Evolutionary conservation across 345 rosid genomes (phyloP), one percentile per base, ranked within the genome.

Genomic region (Melaleuca alternifolia): DNA sequence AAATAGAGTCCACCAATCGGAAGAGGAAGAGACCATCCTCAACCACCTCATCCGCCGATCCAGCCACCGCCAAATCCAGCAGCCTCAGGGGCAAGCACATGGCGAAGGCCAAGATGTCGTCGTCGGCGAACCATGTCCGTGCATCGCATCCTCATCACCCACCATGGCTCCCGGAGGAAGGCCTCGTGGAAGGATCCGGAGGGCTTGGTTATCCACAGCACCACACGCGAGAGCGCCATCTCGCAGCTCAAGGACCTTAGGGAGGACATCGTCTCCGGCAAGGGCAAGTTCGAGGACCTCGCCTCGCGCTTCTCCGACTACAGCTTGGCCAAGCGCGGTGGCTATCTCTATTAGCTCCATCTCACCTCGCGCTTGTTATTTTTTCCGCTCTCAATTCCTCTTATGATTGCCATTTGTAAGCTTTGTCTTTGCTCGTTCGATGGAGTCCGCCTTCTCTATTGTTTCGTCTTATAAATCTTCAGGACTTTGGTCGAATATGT

Each of bases 131-230:
- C 83, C 91, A 90, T 88, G 99, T 97, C 4, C 93, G 93, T 88
- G 99, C 99, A 1, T 96, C 99, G 48, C 99, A 94, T 96, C 86
- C 93, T 97, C 65, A 94, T 97, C 52, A 97, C 96, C 93, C 99
- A 97, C 87, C 92, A 97, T 83, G 98, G 99, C 14, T 97, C 99
- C 61, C 93, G 99, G 2, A 90, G 99, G 89, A 95, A 95, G 91
- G 98, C 98, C 1, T 97, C 99, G 4, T 96, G 99, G 99, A 96
- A 97, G 86, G 99, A 97, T 89, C 99, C 99, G 1, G 98, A 97
- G 89, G 99, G 99, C 4, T 89, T 92, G 11, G 93, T 94, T 48
- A 96, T 97, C 77, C 89, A 71, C 90, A 89, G 84, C 87, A 96
- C 95, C 62, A 96, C 97, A 20, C 89, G 93, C 82, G 98, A 96